These are phyloP conservation scores for Citrullus colocynthis DNA, from an alignment of 306 rosid genomes.

Conservation along the genomic window DNA sequence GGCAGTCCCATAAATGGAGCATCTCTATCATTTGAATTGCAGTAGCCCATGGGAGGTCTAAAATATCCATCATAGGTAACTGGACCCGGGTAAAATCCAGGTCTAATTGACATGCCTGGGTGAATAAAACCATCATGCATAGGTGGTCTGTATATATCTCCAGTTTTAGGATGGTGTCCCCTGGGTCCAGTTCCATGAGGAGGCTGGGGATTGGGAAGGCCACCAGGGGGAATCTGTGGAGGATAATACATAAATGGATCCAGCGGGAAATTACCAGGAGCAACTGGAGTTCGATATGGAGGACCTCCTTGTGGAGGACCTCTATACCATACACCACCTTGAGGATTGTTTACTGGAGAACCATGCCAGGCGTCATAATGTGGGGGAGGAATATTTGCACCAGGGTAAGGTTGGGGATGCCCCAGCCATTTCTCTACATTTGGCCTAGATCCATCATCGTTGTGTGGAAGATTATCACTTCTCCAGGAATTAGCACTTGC, in stretches of 20 bases:
- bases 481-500: conserved; percentile 41
- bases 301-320: conserved; percentile 73
- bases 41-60: conserved; percentile 58
- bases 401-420: conserved; percentile 59
- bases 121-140: conserved; percentile 69
- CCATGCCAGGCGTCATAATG: conserved; percentile 83
- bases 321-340: conserved; percentile 80
- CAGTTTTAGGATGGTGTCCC: conserved; percentile 70
- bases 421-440: conserved; percentile 71
- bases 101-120: conserved; percentile 74
- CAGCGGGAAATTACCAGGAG: conserved; percentile 71
- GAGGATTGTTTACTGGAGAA: conserved; percentile 60
- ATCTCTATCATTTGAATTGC: conserved; percentile 64
- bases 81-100: conserved; percentile 77
- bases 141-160: conserved; percentile 79
- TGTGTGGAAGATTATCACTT: conserved; percentile 40
- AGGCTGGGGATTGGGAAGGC: conserved; percentile 54
- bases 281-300: conserved; percentile 62
- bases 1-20: conserved; percentile 63
- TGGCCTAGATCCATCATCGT: conserved; percentile 52
- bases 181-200: conserved; percentile 63
- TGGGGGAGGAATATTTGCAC: conserved; percentile 46
- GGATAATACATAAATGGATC: conserved; percentile 77
- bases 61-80: conserved; percentile 72
- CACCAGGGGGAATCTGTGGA: conserved; percentile 57